phyloP scores from a whole-genome alignment of 495 filamentous ascomycete genomes.

The Amphirosellinia nigrospora region DNA sequence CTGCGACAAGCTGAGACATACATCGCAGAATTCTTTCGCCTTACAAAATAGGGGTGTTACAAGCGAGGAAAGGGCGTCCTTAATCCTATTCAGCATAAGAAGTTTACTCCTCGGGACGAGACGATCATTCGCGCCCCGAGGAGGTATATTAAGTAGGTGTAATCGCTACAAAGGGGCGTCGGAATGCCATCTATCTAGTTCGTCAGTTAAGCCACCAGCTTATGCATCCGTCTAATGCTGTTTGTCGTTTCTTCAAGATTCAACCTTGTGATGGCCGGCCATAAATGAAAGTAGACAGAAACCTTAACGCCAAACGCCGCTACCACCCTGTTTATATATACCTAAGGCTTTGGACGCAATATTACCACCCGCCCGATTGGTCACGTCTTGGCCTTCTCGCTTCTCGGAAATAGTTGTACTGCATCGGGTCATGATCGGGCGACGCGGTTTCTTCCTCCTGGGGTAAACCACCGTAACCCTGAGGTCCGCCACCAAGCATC shows the following conservation, averaged over 20 bases:
- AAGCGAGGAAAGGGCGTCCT: not conserved
- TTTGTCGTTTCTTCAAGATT: constrained; percentile 4
- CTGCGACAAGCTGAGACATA: not conserved
- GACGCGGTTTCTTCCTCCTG: constrained; percentile 44
- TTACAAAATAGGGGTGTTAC: not conserved
- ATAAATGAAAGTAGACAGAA: constrained; percentile 19
- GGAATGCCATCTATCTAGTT: constrained; percentile 21
- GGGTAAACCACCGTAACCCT: constrained; percentile 59
- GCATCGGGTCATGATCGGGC: constrained; percentile 44
- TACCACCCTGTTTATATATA: constrained; percentile 23
- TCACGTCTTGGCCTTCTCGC: constrained; percentile 31
- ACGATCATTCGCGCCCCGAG: not conserved
- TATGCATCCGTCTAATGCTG: constrained; percentile 22
- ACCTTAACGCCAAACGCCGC: constrained; percentile 19
- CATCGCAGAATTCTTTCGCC: not conserved
- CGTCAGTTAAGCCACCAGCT: constrained; percentile 13
- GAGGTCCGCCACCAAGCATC: constrained; percentile 57
- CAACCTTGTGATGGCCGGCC: constrained; percentile 22
- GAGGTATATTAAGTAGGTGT: constrained; percentile 21
- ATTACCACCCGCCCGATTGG: constrained; percentile 21
- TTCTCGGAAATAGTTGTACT: constrained; percentile 47
- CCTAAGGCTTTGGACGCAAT: not conserved
- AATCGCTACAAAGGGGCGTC: constrained; percentile 12
- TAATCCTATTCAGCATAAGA: constrained; percentile 8
- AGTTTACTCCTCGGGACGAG: constrained; percentile 13